A percentile compares a stretch with the other conserved stretches of the same genome.
Evolutionary conservation across 306 rosid species (phyloP).

Genomic region (Dalbergia cultrata): DNA sequence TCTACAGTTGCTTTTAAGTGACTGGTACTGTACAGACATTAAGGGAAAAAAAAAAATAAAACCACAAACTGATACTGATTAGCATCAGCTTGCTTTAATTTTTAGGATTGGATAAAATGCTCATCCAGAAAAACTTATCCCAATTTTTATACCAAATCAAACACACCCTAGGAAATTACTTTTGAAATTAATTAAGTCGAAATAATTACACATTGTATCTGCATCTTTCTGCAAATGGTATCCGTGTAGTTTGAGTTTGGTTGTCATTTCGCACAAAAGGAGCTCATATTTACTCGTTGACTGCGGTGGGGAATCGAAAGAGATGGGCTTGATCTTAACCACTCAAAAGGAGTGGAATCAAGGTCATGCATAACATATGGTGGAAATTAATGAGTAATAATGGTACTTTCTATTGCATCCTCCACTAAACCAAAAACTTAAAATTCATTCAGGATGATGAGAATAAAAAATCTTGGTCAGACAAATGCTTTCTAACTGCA

Average conservation of each 20-base stretch:
- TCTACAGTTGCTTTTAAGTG: too few relatives aligned
- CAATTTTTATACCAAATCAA: too few relatives aligned
- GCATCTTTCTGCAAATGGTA: too few relatives aligned
- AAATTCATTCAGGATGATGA: constrained; percentile 44
- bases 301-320: background rate
- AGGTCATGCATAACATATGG: constrained; percentile 46
- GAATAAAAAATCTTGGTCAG: constrained; percentile 42
- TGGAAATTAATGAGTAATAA: constrained; percentile 53
- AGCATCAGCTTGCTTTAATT: too few relatives aligned
- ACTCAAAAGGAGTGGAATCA: constrained; percentile 51
- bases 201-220: too few relatives aligned
- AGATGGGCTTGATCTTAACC: constrained; percentile 37
- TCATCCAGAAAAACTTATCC: too few relatives aligned
- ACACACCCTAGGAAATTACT: too few relatives aligned
- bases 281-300: background rate
- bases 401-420: constrained; percentile 67
- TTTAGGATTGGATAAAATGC: too few relatives aligned
- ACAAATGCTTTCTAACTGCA: constrained; percentile 51
- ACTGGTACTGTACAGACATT: too few relatives aligned
- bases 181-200: too few relatives aligned
- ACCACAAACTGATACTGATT: too few relatives aligned
- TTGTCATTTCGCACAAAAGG: constrained; percentile 12
- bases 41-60: too few relatives aligned
- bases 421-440: constrained; percentile 59
- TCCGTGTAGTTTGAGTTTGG: background rate